Evolutionary conservation across 2,329 filamentous ascomycete genomes (phyloP).

Genomic region (Chaetomium sp.): DNA sequence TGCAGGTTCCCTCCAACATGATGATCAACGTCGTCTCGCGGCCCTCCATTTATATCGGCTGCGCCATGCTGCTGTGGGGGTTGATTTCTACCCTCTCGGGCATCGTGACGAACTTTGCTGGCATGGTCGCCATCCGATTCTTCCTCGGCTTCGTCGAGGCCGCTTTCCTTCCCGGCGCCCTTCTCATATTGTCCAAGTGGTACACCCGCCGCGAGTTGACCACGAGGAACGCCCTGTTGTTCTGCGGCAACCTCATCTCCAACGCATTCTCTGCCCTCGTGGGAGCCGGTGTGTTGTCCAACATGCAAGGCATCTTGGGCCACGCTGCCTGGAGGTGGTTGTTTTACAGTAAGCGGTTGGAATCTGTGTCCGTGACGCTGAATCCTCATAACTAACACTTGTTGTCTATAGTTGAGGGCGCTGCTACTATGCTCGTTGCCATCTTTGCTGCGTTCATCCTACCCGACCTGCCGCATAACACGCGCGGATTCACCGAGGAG

Average conservation of each 20-base stretch:
- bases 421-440: conserved; percentile 53
- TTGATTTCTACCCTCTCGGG: conserved; percentile 61
- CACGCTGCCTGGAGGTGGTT: conserved; percentile 64
- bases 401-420: conserved; percentile 49
- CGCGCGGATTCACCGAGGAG: conserved; percentile 60
- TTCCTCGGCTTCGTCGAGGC: conserved; percentile 65
- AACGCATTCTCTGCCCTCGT: conserved; percentile 63
- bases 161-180: conserved; percentile 64
- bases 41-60: conserved; percentile 53
- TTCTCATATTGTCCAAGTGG: conserved; percentile 67
- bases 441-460: conserved; percentile 52
- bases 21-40: conserved; percentile 57
- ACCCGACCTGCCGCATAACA: conserved; percentile 59
- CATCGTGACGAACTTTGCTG: conserved; percentile 53
- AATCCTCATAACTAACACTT: background rate
- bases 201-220: conserved; percentile 64
- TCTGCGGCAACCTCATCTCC: conserved; percentile 61
- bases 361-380: too few species aligned
- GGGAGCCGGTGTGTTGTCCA: conserved; percentile 59
- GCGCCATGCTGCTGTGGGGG: conserved; percentile 61
- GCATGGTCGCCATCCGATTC: conserved; percentile 59
- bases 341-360: conserved; percentile 47
- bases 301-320: conserved; percentile 58
- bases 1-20: conserved; percentile 64
- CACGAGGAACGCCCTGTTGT: conserved; percentile 58